phyloP scores from a whole-genome alignment of 148 eudicot genomes.

The Fagopyrum homotropicum region DNA sequence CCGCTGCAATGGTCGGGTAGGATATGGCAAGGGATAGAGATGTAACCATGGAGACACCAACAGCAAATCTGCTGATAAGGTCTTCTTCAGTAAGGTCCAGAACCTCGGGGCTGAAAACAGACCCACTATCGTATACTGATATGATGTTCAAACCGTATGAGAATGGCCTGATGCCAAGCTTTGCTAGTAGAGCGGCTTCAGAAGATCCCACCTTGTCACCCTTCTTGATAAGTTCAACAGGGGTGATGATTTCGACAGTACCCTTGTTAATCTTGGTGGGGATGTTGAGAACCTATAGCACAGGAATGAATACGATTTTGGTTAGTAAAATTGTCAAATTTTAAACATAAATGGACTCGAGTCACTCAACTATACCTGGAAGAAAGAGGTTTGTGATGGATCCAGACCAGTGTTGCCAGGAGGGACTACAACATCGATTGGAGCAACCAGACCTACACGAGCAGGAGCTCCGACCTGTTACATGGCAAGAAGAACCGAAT shows the following conservation, averaged over 20 bases:
- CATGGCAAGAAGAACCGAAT: too few relatives aligned
- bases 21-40: conserved; percentile 28
- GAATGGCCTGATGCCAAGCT: conserved; percentile 44
- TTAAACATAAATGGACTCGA: background rate
- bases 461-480: conserved; percentile 59
- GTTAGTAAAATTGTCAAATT: background rate
- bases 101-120: conserved; percentile 37
- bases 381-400: conserved; percentile 21
- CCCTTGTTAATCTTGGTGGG: conserved; percentile 69
- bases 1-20: conserved; percentile 43
- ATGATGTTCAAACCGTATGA: conserved; percentile 41
- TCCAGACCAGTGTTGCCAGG: conserved; percentile 52
- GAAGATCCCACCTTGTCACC: conserved; percentile 41
- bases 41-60: conserved; percentile 26
- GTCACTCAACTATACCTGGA: conserved; percentile 32
- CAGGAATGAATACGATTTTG: background rate
- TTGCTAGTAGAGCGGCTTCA: conserved; percentile 43
- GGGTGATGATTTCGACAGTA: conserved; percentile 39
- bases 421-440: conserved; percentile 48
- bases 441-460: conserved; percentile 53
- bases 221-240: too few relatives aligned
- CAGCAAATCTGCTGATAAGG: conserved; percentile 32
- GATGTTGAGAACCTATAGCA: conserved; percentile 35
- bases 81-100: conserved; percentile 18
- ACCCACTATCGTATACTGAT: conserved; percentile 23